These are phyloP conservation scores for Leptodermis oblonga DNA, from an alignment of 257 asterid species.

Conservation along the genomic window DNA sequence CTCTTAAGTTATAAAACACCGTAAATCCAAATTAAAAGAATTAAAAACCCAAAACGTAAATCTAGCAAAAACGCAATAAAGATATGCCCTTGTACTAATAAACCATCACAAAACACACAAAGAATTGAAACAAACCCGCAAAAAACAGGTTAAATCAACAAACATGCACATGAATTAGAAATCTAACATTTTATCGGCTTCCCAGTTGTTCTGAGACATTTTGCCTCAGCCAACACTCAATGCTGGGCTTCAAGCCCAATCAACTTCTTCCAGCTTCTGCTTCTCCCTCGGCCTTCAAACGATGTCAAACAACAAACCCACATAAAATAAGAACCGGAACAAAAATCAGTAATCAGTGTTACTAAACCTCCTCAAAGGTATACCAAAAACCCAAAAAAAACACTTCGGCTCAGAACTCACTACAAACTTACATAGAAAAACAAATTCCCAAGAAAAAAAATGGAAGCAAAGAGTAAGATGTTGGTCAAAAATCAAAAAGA, in stretches of 20 bases:
- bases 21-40: slow-evolving; percentile 22
- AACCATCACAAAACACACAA: slow-evolving; percentile 11
- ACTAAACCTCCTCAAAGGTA: slow-evolving; percentile 13
- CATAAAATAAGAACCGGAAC: background rate
- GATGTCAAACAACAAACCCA: slow-evolving; percentile 11
- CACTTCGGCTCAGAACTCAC: background rate
- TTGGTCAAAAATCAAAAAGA: background rate
- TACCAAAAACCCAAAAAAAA: background rate
- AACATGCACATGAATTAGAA: slow-evolving; percentile 5
- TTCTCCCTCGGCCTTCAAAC: slow-evolving; percentile 28
- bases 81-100: slow-evolving; percentile 14
- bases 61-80: slow-evolving; percentile 23
- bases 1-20: slow-evolving; percentile 7
- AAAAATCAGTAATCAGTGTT: background rate
- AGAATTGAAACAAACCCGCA: slow-evolving; percentile 5
- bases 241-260: slow-evolving; percentile 38
- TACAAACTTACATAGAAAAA: too few relatives aligned
- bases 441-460: slow-evolving; percentile 2
- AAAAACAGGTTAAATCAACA: background rate
- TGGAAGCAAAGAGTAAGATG: background rate
- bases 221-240: slow-evolving; percentile 25
- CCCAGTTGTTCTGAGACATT: slow-evolving; percentile 99
- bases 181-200: slow-evolving; percentile 94
- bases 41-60: slow-evolving; percentile 18
- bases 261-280: slow-evolving; percentile 21